A percentile compares a stretch with the other conserved stretches of the same genome.
Evolutionary conservation across 1,284 basidiomycete genomes (phyloP).

Genomic region (Apiotrichum sp.): DNA sequence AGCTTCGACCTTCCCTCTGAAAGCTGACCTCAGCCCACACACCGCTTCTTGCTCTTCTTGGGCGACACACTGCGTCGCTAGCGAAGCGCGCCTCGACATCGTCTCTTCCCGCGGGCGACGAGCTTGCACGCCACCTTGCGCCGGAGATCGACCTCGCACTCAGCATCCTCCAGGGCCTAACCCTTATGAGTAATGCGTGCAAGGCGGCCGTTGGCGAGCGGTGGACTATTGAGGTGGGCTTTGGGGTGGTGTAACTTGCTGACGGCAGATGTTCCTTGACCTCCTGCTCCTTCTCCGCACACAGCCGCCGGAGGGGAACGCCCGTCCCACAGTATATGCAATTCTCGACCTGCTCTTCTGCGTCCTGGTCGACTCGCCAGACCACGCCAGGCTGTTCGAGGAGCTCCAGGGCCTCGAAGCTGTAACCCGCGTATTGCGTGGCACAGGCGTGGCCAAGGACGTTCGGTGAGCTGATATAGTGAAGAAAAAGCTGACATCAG

Average conservation of each 20-base stretch:
- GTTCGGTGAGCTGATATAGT: slow-evolving; percentile 57
- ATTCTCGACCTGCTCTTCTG: slow-evolving; percentile 76
- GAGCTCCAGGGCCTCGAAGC: slow-evolving; percentile 65
- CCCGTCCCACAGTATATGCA: slow-evolving; percentile 52
- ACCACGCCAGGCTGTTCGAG: slow-evolving; percentile 69
- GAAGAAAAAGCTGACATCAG: slow-evolving; percentile 47
- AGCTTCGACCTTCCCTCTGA: neutral
- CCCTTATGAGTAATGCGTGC: slow-evolving; percentile 60
- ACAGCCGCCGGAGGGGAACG: slow-evolving; percentile 22
- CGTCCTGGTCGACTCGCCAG: slow-evolving; percentile 71
- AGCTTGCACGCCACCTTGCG: slow-evolving; percentile 21
- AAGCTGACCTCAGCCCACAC: slow-evolving; percentile 23
- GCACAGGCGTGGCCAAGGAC: slow-evolving; percentile 70
- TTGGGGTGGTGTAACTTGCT: neutral
- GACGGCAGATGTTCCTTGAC: slow-evolving; percentile 35
- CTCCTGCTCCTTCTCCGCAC: slow-evolving; percentile 35
- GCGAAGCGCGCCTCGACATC: slow-evolving; percentile 23
- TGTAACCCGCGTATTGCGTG: slow-evolving; percentile 74
- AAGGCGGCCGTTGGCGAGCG: slow-evolving; percentile 65
- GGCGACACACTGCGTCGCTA: slow-evolving; percentile 31
- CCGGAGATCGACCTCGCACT: slow-evolving; percentile 48
- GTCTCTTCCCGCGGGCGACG: slow-evolving; percentile 26
- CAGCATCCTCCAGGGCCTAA: slow-evolving; percentile 70
- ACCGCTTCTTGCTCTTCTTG: slow-evolving; percentile 27
- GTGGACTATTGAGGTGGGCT: slow-evolving; percentile 62